Conservation (phyloP, 2,329 filamentous ascomycete genomes). For the Diplodia mutila region DNA sequence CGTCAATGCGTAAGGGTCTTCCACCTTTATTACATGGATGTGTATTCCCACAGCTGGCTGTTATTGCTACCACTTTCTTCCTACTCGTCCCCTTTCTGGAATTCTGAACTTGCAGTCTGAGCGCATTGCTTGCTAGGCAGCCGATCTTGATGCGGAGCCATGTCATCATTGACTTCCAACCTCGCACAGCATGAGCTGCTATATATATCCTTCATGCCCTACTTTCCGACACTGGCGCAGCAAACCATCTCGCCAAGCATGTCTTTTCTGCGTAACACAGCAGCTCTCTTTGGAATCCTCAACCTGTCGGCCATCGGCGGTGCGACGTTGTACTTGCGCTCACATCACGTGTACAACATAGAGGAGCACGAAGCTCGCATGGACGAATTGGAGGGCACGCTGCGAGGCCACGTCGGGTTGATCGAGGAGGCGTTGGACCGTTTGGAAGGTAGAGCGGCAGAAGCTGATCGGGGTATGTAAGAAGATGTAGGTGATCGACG, state of each 20-base stretch:
- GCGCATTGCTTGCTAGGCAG: background rate
- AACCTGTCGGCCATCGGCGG: slow-evolving; percentile 32
- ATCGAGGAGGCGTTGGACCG: slow-evolving; percentile 53
- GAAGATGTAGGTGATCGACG: slow-evolving; percentile 39
- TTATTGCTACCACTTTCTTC: background rate
- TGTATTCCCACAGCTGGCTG: background rate
- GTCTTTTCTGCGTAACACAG: slow-evolving; percentile 24
- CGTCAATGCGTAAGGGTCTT: background rate
- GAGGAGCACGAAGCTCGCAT: slow-evolving; percentile 54
- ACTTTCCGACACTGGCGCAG: background rate
- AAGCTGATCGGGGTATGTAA: slow-evolving; percentile 40
- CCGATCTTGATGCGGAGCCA: slow-evolving; percentile 16
- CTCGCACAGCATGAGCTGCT: slow-evolving; percentile 2
- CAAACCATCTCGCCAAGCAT: background rate
- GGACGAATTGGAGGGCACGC: slow-evolving; percentile 53
- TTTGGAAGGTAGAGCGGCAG: slow-evolving; percentile 47
- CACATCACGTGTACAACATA: slow-evolving; percentile 48
- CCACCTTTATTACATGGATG: background rate
- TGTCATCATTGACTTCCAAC: slow-evolving; percentile 28
- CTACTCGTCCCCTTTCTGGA: background rate
- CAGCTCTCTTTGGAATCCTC: slow-evolving; percentile 23
- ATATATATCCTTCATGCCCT: background rate
- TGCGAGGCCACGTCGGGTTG: slow-evolving; percentile 52
- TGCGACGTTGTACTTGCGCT: slow-evolving; percentile 35
- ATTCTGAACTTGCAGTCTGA: background rate